Evolutionary conservation across 208 protist genomes (phyloP), one percentile per base, ranked within the genome.

Genomic region (Balamuthia mandrillaris): DNA sequence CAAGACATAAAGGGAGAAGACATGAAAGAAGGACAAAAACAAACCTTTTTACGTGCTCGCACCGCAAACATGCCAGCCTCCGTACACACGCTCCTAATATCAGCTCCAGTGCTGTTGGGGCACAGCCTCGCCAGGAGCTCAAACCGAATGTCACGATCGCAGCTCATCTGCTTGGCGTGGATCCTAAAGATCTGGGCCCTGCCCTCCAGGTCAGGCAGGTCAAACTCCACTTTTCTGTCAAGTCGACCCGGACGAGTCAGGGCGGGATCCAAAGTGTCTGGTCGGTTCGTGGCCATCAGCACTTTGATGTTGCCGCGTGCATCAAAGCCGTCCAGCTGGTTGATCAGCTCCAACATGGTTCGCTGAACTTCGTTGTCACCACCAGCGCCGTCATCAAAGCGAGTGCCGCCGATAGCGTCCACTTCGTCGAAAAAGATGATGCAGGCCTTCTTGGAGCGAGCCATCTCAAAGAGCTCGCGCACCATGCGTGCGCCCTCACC

Each of bases 361-460:
- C 98, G 93, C 90, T 99, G 98, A 24, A 99, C 98, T 90, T 99
- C 99, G 84, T 99, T 98, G 86, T 99, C 98, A 70, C 97, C 97
- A 31, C 90, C 93, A 0, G 92, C 91, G 44, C 92, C 93, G 63
- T 96, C 94, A 86, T 96, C 94, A 63, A 94, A 92, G 49, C 94
- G 90, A 10, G 94, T 88, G 35, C 96, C 96, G 75, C 98, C 98
- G 70, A 99, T 97, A 27, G 99, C 98, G 88, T 99, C 99, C 33
- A 99, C 96, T 93, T 99, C 99, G 89, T 99, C 99, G 89, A 99
- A 99, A 90, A 99, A 99, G 86, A 99, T 98, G 79, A 99, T 99
- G 88, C 96, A 98, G 68, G 98, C 96, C 92, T 99, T 99, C 90
- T 99, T 99, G 2, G 95, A 96, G 41, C 98, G 90, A 4, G 99